Evolutionary conservation across 2,329 filamentous ascomycete species (phyloP), one percentile per base, ranked within the genome.

Genomic region (Teratosphaeriaceae sp.): DNA sequence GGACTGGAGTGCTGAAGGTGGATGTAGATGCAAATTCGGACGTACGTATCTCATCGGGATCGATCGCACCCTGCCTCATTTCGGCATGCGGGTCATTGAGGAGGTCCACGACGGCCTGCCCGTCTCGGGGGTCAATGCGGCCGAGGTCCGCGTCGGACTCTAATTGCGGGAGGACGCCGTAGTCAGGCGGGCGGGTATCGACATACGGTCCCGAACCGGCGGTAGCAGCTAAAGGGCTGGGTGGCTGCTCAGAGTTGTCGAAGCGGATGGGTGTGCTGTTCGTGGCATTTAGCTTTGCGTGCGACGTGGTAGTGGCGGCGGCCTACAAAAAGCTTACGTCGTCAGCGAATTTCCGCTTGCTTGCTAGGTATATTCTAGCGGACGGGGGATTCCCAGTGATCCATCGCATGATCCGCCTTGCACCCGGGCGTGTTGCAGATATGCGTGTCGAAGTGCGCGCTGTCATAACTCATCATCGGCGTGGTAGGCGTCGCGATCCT

Each of bases 351-450:
- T 37, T 44, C 29, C 34, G 40, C 13, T 29, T 15, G 9, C 24
- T 23, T 9, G 20, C 21, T 19, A 31, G 3, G 13, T 11, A 15
- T 26, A n/a, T 30, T 29, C 26, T 35, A 45, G 35, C 22, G 30
- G 45, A 58, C 54, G 19, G 58, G 52, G 42, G 58, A 60, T 43
- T 62, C 59, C 59, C 59, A 62, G 45, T 61, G 57, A 49, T 62
- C 59, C 40, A 45, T 60, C 33, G 51, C 46, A 34, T 62, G 55
- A 43, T 59, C 54, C 21, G 42, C 45, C 30, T 47, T 42, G 38
- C 43, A 48, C 9, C 41, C 48, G 15, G 35, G 29, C 2, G 31
- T 36, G 5, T 21, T 18, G 40, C 46, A 49, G 40, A 39, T 43
- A 44, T 51, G 46, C 11, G 44, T 42, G 40, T 49, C 49, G 43